A percentile compares a stretch with the other conserved stretches of the same genome.
Evolutionary conservation across 495 filamentous ascomycete species (phyloP).

Genomic region (Neurospora sp.): DNA sequence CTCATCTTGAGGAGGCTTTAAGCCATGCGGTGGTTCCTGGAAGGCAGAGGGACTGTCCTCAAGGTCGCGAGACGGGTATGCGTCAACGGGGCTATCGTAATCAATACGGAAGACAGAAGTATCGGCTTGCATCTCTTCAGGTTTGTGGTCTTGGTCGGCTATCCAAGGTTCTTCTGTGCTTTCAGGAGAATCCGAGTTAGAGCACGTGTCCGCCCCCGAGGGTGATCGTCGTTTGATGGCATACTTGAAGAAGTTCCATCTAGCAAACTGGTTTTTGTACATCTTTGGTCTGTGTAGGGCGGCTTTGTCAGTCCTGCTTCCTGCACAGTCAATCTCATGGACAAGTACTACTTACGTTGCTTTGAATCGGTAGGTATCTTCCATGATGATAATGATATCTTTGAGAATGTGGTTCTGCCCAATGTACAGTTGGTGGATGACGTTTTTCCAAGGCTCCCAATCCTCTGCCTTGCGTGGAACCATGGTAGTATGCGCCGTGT

Average conservation of each 20-base stretch:
- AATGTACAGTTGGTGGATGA: slow-evolving; percentile 24
- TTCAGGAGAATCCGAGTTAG: neutral
- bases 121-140: neutral
- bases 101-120: neutral
- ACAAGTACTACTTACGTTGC: slow-evolving; percentile 15
- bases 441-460: slow-evolving; percentile 23
- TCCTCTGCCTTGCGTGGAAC: slow-evolving; percentile 18
- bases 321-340: neutral
- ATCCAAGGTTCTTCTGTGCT: neutral
- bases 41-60: neutral
- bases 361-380: slow-evolving; percentile 14
- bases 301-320: neutral
- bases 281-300: slow-evolving; percentile 18
- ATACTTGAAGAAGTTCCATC: slow-evolving; percentile 27
- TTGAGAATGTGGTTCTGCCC: slow-evolving; percentile 21
- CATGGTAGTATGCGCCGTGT: neutral
- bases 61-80: neutral
- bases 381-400: slow-evolving; percentile 24
- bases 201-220: slow-evolving; percentile 3
- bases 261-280: slow-evolving; percentile 25
- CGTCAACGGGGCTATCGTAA: neutral
- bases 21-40: too few species aligned
- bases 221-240: slow-evolving; percentile 15
- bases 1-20: too few species aligned
- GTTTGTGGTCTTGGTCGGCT: neutral